phyloP scores from a whole-genome alignment of 352 stramenopile species.

The Stramenopiles sp. region DNA sequence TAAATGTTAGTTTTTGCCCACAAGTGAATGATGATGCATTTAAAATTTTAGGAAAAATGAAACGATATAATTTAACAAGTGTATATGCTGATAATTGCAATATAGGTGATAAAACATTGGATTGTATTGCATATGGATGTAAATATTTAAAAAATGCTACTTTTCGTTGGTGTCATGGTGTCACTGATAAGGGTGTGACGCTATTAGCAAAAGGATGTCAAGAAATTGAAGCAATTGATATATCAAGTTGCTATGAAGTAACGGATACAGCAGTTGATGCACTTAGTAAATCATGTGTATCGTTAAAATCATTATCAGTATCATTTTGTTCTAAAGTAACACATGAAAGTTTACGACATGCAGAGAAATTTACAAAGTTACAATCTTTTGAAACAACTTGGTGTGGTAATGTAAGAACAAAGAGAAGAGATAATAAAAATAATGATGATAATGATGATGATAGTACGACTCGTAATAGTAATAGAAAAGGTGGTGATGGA shows the following conservation, averaged over 20 bases:
- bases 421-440: too few species aligned
- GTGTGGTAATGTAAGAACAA: too few species aligned
- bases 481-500: too few species aligned
- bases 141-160: neutral
- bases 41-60: neutral
- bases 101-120: neutral
- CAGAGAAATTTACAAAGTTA: neutral
- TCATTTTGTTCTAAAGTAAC: neutral
- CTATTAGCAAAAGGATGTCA: neutral
- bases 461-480: too few species aligned
- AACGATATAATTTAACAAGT: neutral
- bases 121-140: neutral
- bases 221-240: neutral
- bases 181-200: neutral
- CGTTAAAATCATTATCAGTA: neutral
- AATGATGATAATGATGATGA: too few species aligned
- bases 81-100: slow-evolving; percentile 1
- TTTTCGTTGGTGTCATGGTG: neutral
- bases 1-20: neutral
- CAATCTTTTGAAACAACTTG: neutral
- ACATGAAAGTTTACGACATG: neutral
- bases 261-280: neutral
- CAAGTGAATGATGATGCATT: neutral
- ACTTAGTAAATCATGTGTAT: neutral
- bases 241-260: neutral